Evolutionary conservation across 2,329 filamentous ascomycete genomes (phyloP), one percentile per base, ranked within the genome.

Genomic region (Fusarium caatingaense): DNA sequence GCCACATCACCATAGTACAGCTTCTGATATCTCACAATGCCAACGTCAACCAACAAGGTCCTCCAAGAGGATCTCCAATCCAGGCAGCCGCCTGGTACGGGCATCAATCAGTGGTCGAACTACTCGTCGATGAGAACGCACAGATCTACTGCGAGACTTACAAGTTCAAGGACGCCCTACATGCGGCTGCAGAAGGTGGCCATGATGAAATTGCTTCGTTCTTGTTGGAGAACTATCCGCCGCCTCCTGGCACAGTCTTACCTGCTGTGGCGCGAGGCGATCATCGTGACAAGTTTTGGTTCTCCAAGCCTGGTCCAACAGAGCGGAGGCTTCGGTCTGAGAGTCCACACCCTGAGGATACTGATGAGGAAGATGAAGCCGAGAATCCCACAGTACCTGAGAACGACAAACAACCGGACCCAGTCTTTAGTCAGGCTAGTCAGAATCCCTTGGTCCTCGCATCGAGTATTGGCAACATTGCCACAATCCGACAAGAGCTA

Each of bases 1-100:
- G 61, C 3, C 49, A 69, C 8, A 4, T 10, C 0, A 20, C 13
- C 16, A 42, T 63, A 18, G 42, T 66, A 1, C 51, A 60, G 21
- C 8, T 56, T 0, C 37, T 69, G 1, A 45, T 69, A 8, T 25
- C 61, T 0, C n/a, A 16, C 11, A 54, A 50, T 10, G 65, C 57
- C 10, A 25, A 58, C 10, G 16, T 69, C 18, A 46, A 45, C 9
- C 49, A 49, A 30, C 27, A 37, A n/a, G 37, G 20, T 4, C 64
- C 60, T 5, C 11, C 54, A 20, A 32, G 30, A 30, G 45, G 54
- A 1, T 58, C 61, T 4, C 15, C 30, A 0, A 28, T 69, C 4
- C 65, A 62, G 15, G 57, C 61, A 5, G 67, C 57, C 4, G 61
- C 67, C 3, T 69, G 48, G 16, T 13, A 56, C 5, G 67, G 67